Base-by-base conservation (phyloP, 2,329 filamentous ascomycete species). In the Triangularia setosa region DNA sequence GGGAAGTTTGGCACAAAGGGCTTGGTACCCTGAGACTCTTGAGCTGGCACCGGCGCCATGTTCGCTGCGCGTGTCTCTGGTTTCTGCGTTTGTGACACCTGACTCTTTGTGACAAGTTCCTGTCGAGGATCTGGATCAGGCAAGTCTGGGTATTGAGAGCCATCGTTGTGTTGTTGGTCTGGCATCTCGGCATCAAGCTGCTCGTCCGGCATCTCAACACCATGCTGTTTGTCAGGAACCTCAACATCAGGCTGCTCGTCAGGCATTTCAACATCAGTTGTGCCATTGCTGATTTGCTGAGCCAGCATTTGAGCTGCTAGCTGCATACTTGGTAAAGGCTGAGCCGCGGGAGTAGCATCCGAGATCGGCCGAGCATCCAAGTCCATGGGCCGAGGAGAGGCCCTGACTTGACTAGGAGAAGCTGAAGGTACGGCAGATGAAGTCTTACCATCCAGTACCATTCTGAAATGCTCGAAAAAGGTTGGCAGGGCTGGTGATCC, bases 1-100 rank as follows among this genome's bases (percentile, higher is more conserved):
- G 67, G 63, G 4, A 66, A 58, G 7, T 27, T 27, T 21, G 69
- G 70, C 60, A 70, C 63, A 35, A 73, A 72, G 8, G 68, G 67
- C 56, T 65, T 68, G 18, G 27, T 27, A 48, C 4, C 48, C 44
- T 25, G 59, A n/a, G 5, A 54, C 8, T 60, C 58, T 25, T 48
- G 25, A 1, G 23, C 1, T 27, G 44, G 24, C n/a, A 9, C 24
- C 12, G 35, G 40, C 24, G n/a, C 25, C 4, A 4, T 24, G 14
- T 3, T 60, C 8, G 40, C 24, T 30, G 58, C 18, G 4, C 4
- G 16, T 21, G 40, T 1, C 8, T 12, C 23, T 27, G 23, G 40
- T 18, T 27, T 14, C 27, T 60, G 25, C 24, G 24, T 2, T n/a
- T 12, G 16, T 18, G 40, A 21, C 3, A 48, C 7, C 8, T 21